Evolutionary conservation across 306 rosid species (phyloP), one percentile per base, ranked within the genome.

Genomic region (Dalbergia cultrata): DNA sequence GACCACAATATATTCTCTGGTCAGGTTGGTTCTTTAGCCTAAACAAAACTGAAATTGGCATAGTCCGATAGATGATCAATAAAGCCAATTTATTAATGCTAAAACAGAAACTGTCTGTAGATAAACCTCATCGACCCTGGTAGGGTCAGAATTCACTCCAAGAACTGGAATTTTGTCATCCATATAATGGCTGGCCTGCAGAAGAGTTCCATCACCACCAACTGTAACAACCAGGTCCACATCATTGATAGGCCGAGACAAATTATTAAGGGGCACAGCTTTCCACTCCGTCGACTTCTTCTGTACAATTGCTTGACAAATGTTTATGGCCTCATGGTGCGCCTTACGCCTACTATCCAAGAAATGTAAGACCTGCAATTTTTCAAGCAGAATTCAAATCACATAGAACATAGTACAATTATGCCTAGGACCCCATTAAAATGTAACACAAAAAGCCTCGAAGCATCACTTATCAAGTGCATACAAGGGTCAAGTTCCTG

Each of bases 121-220:
- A 76, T 35, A 41, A 54, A 95, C 99, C 98, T 95, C 99, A 34
- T 90, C 88, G 76, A 78, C 80, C 75, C 54, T 81, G 26, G 99
- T 91, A 62, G 99, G 98, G 81, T 91, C 99, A 47, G 99, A 95
- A 82, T 95, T 95, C 80, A 95, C 96, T 75, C 99, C 99, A n/a
- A 95, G 89, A 82, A 93, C 78, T 11, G 98, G 97, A 86, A 91
- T 76, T 7, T 85, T 83, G 73, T 91, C 91, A 70, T 95, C 94
- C 79, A 91, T 81, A 72, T 87, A 91, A 93, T 95, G 94, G 82
- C 97, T 91, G 41, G 96, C 96, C 75, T 89, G 97, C 74, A 95
- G 77, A 76, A 95, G 91, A 44, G 99, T 91, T 71, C 99, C 99
- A 86, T 91, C 99, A 35, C 98, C 99, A 56, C 99, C 99, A 80